These are phyloP conservation scores for Trichoderma sp. DNA, from an alignment of 2,329 filamentous ascomycete genomes.

Conservation along the genomic window DNA sequence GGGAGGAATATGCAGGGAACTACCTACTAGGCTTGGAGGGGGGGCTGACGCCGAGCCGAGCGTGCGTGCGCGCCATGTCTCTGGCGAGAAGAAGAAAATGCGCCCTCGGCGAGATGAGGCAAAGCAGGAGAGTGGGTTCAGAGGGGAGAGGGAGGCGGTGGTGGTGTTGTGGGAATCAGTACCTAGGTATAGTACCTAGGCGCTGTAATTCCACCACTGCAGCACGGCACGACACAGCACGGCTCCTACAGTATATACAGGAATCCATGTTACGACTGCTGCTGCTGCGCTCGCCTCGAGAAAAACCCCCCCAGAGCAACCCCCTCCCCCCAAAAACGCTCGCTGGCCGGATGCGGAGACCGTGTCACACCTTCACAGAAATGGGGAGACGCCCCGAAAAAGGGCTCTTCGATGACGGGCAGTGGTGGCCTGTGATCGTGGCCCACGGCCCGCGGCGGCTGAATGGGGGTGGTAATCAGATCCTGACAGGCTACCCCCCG, in stretches of 20 bases:
- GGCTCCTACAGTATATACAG: background rate
- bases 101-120: conserved; percentile 6
- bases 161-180: no score
- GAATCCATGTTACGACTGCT: no score
- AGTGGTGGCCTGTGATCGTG: conserved; percentile 19
- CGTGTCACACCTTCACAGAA: conserved; percentile 8
- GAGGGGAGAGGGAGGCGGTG: no score
- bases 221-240: background rate
- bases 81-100: background rate
- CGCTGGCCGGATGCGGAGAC: conserved; percentile 1
- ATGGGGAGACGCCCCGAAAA: conserved; percentile 15
- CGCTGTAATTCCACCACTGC: background rate
- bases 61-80: background rate
- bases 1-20: background rate
- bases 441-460: conserved; percentile 20
- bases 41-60: conserved; percentile 13
- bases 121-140: background rate
- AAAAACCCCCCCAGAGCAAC: no score
- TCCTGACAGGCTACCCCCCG: conserved; percentile 18
- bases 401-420: conserved; percentile 15
- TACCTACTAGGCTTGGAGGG: conserved; percentile 6
- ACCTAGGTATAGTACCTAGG: no score
- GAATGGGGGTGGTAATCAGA: conserved; percentile 19
- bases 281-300: no score
- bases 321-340: no score